Base-by-base conservation (phyloP, 1,139 yeast genomes). In the Pichia sp. region DNA sequence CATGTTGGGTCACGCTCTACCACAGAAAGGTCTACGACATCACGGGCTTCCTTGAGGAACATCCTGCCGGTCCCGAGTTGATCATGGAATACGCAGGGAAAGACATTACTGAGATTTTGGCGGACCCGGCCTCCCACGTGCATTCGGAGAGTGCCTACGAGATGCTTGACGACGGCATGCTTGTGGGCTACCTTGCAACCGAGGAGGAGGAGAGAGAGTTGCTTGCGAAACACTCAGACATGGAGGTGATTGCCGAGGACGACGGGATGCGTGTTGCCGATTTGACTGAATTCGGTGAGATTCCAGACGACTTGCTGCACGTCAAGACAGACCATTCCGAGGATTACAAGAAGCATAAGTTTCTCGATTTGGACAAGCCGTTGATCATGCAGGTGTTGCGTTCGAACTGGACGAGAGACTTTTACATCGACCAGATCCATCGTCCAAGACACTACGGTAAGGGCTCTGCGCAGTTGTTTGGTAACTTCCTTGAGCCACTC, bases 371-470 rank as follows among this genome's bases (percentile, higher is more conserved):
- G 65, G 82, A 77, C 63, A 83, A 81, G 67, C 96, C 99, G 1
- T 74, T 93, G 62, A 72, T 93, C 50, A 67, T 79, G 70, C 99
- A 93, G 72, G 87, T 93, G 49, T 70, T 88, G 55, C 75, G 78
- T 56, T 82, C 90, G 42, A 76, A 79, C 45, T 93, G 89, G 74
- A 65, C 86, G 44, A 91, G 88, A 68, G 95, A 87, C 47, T 93
- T 93, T 65, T 93, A 93, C 69, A 76, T 93, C 65, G 96, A 90
- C 67, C 98, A 93, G 71, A 95, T 93, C 44, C 99, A 93, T 70
- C 82, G 97, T 69, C 99, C 99, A 51, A 84, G 99, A 66, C 99
- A 93, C 70, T 85, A 84, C 63, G 89, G 89, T 59, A 77, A 83
- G 62, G 97, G 97, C 9, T 87, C 96, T 3, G 99, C 99, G 16